Percentiles rank a stretch among this genome's conserved stretches.
Evolutionary conservation across 2,329 filamentous ascomycete species (phyloP).

Genomic region (Cladosporium sp.): DNA sequence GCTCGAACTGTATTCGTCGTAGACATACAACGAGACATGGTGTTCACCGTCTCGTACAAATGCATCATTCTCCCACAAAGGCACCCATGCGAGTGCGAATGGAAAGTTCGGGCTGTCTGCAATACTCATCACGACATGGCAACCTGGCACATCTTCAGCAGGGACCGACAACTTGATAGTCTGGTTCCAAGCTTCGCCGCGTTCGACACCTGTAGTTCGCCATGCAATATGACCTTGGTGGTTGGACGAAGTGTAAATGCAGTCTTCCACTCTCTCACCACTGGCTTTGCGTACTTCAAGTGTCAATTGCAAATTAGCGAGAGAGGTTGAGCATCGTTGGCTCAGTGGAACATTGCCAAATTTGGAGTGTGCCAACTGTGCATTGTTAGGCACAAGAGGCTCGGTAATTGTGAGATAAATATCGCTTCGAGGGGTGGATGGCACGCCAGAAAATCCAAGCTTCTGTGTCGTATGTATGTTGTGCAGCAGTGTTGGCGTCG

Average conservation of each 20-base stretch:
- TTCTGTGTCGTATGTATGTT: slow-evolving; percentile 76
- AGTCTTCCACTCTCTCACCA: slow-evolving; percentile 79
- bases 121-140: slow-evolving; percentile 85
- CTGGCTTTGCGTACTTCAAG: slow-evolving; percentile 76
- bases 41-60: slow-evolving; percentile 85
- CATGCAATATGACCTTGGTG: slow-evolving; percentile 74
- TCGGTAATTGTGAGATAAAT: slow-evolving; percentile 87
- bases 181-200: slow-evolving; percentile 80
- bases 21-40: slow-evolving; percentile 75
- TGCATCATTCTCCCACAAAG: slow-evolving; percentile 85
- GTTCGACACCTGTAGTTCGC: slow-evolving; percentile 75
- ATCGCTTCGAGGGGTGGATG: slow-evolving; percentile 81
- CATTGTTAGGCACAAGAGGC: slow-evolving; percentile 67
- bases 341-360: slow-evolving; percentile 74
- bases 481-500: slow-evolving; percentile 81
- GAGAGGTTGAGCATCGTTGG: slow-evolving; percentile 49
- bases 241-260: slow-evolving; percentile 83
- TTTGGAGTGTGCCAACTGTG: slow-evolving; percentile 63
- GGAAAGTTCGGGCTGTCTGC: slow-evolving; percentile 81
- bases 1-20: slow-evolving; percentile 84
- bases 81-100: slow-evolving; percentile 88
- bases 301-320: slow-evolving; percentile 78
- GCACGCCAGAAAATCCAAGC: slow-evolving; percentile 90
- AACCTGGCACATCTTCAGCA: slow-evolving; percentile 71
- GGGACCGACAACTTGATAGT: slow-evolving; percentile 77